phyloP scores from a whole-genome alignment of 192 early-diverging fungal genomes.

The Backusella liffmaniae region DNA sequence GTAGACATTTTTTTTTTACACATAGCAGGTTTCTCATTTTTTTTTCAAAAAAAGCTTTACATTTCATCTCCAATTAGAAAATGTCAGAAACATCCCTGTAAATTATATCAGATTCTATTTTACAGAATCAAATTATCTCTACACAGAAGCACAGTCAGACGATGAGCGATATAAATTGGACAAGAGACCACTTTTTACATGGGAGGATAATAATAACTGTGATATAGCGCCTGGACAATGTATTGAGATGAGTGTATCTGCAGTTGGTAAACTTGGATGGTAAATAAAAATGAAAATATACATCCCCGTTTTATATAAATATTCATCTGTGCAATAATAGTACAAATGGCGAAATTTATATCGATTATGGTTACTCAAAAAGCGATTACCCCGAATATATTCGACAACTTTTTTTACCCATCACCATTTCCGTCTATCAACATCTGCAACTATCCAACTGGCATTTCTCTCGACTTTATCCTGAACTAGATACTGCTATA shows the following conservation, averaged over 20 bases:
- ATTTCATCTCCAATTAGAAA: conserved; percentile 50
- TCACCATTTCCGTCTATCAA: conserved; percentile 67
- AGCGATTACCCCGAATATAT: conserved; percentile 39
- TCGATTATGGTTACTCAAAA: conserved; percentile 64
- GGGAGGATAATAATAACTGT: conserved; percentile 36
- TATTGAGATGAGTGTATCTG: conserved; percentile 53
- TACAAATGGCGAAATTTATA: conserved; percentile 62
- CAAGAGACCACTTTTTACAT: conserved; percentile 54
- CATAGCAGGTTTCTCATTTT: not conserved
- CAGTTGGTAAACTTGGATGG: conserved; percentile 66
- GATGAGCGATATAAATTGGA: conserved; percentile 80
- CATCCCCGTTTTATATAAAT: not conserved
- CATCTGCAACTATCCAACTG: conserved; percentile 60
- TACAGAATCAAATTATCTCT: conserved; percentile 45
- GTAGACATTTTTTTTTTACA: not conserved
- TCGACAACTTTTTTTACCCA: conserved; percentile 62
- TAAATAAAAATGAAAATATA: not conserved
- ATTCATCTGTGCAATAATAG: conserved; percentile 30
- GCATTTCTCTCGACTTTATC: conserved; percentile 58
- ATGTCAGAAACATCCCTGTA: conserved; percentile 67
- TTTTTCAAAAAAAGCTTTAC: not conserved
- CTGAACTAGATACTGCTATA: not conserved
- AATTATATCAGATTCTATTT: conserved; percentile 63
- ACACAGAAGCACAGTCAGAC: conserved; percentile 38
- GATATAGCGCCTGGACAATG: conserved; percentile 50